A percentile compares a stretch with the other conserved stretches of the same genome.
phyloP scores from a whole-genome alignment of 352 stramenopile genomes.

The Globisporangium recalcitrans region DNA sequence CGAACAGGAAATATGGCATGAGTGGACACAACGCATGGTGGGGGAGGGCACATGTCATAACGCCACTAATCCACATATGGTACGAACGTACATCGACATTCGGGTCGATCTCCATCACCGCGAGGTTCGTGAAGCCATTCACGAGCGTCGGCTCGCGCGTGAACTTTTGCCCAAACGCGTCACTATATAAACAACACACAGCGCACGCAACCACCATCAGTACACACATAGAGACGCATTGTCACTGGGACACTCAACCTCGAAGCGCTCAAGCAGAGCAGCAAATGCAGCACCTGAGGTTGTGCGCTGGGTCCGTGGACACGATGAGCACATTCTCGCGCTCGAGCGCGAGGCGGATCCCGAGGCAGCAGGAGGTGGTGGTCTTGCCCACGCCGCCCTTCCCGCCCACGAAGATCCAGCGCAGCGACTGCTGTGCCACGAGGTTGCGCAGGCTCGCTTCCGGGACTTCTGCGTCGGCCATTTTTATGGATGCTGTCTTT shows the following conservation, averaged over 20 bases:
- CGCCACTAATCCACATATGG: not conserved
- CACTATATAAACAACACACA: conserved; percentile 40
- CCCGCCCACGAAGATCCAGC: conserved; percentile 95
- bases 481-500: too few species aligned
- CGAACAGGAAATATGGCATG: too few species aligned
- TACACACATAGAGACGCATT: not conserved
- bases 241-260: too few species aligned
- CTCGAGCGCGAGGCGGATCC: conserved; percentile 87
- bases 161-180: conserved; percentile 99
- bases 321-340: conserved; percentile 97
- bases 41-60: not conserved
- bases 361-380: conserved; percentile 97
- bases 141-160: conserved; percentile 96
- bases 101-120: conserved; percentile 98
- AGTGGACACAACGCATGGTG: too few species aligned
- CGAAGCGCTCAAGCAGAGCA: not conserved
- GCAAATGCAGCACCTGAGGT: conserved; percentile 77
- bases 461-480: conserved; percentile 51
- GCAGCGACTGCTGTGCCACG: conserved; percentile 83
- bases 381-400: conserved; percentile 96
- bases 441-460: conserved; percentile 90
- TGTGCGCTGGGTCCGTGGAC: conserved; percentile 99
- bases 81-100: conserved; percentile 64
- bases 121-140: conserved; percentile 97
- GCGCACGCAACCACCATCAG: not conserved